Evolutionary conservation across 352 stramenopile genomes (phyloP), one percentile per base, ranked within the genome.

Genomic region (Phytopythium cucurbitacearum): DNA sequence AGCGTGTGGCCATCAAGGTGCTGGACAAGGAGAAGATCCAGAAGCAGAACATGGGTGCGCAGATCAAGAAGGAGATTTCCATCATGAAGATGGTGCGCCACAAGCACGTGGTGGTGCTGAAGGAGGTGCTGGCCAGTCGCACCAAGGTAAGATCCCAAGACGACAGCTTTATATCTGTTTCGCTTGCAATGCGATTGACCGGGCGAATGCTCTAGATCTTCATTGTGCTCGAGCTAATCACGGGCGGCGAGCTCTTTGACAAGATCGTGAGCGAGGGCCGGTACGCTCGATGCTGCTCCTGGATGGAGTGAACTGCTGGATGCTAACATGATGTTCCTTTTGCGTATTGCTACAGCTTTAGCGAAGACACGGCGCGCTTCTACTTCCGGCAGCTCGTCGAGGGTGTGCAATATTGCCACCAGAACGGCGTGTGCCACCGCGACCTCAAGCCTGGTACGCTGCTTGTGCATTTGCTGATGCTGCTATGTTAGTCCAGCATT

Each of bases 301-400:
- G 51, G 51, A 62, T 42, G 8, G 8, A 44, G 57, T 61, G 21
- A 48, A 67, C 57, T 56, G 16, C 3, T 69, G 16, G 42, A 8
- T 64, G 21, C 21, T 28, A 28, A 28, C 21, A 2, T 28, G 21
- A 28, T 28, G 21, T 28, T 28, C 21, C 21, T 28, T 28, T 28
- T 28, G 21, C 21, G 21, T 28, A 28, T 28, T 28, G 38, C 15
- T 21, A 57, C 44, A 85, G 87, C 52, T 98, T 99, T 60, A 95
- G 81, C 55, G 98, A 98, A 67, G 96, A 97, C 50, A 97, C 97
- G 59, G 95, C 95, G 32, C 87, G 95, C 48, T 98, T 98, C 67
- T 99, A 99, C 75, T 99, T 99, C 67, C 86, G 76, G 37, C 96
- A 99, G 76, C 87, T 99, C 41, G 85, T 99, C 35, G 94, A 97